These are phyloP conservation scores for Sphaerobolus stellatus DNA, from an alignment of 1,284 basidiomycete species.

Conservation along the genomic window DNA sequence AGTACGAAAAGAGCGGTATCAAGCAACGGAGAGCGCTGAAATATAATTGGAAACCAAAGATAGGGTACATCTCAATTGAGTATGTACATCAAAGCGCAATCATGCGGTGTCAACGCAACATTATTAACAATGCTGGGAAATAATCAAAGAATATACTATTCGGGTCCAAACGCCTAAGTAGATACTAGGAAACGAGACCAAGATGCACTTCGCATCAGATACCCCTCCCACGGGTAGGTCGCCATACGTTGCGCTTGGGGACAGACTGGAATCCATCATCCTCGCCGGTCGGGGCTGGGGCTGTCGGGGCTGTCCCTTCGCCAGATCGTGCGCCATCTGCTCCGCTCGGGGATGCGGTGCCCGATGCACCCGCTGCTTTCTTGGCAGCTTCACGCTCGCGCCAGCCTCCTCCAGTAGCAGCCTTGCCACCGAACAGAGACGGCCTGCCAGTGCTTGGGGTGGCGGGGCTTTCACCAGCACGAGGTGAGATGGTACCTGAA, in stretches of 20 bases:
- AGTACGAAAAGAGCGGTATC: too few relatives aligned
- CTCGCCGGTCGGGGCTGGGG: slow-evolving; percentile 29
- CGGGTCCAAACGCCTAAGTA: too few relatives aligned
- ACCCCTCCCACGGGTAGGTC: slow-evolving; percentile 5
- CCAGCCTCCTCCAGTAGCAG: slow-evolving; percentile 49
- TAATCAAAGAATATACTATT: too few relatives aligned
- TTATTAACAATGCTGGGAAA: too few relatives aligned
- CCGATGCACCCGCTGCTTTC: slow-evolving; percentile 29
- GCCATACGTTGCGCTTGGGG: slow-evolving; percentile 24
- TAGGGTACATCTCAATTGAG: too few relatives aligned
- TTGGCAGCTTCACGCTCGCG: slow-evolving; percentile 54
- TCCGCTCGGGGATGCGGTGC: slow-evolving; percentile 17
- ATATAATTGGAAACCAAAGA: too few relatives aligned
- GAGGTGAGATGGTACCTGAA: slow-evolving; percentile 32
- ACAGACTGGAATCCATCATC: slow-evolving; percentile 74
- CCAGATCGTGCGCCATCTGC: slow-evolving; percentile 18
- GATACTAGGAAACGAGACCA: too few relatives aligned
- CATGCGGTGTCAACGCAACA: too few relatives aligned
- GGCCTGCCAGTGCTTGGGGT: slow-evolving; percentile 45
- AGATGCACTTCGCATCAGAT: too few relatives aligned
- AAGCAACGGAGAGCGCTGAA: too few relatives aligned
- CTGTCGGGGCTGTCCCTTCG: slow-evolving; percentile 26
- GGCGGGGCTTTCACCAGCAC: slow-evolving; percentile 43
- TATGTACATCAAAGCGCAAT: too few relatives aligned
- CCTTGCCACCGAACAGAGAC: slow-evolving; percentile 35